Conservation (phyloP, 331 rosid species). For the Stylosanthes scabra region DNA sequence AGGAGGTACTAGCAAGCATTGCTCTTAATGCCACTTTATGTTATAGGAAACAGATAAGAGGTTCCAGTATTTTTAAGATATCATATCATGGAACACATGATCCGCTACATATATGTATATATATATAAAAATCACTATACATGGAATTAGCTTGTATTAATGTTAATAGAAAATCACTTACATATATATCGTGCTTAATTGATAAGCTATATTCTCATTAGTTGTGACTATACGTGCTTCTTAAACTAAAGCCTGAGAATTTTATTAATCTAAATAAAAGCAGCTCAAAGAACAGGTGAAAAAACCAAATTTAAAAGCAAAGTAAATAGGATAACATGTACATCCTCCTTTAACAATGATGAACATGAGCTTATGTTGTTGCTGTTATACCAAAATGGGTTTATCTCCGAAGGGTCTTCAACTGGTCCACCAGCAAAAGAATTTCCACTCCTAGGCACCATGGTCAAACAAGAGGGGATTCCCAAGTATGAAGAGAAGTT, state of each 20-base stretch:
- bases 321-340: constrained; percentile 12
- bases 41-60: not conserved
- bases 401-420: constrained; percentile 39
- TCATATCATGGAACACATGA: too few species aligned
- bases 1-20: not conserved
- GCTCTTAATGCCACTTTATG: constrained; percentile 16
- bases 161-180: too few species aligned
- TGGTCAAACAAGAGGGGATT: constrained; percentile 52
- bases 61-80: too few species aligned
- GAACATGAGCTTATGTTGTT: constrained; percentile 47
- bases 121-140: not conserved
- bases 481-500: constrained; percentile 43
- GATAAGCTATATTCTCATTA: too few species aligned
- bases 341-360: constrained; percentile 23
- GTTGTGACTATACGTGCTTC: too few species aligned
- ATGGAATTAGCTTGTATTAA: not conserved
- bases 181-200: too few species aligned
- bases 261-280: not conserved
- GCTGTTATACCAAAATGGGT: constrained; percentile 43
- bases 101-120: too few species aligned
- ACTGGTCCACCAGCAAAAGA: constrained; percentile 43
- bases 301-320: constrained; percentile 21
- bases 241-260: too few species aligned
- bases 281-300: constrained; percentile 18
- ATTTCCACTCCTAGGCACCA: constrained; percentile 33